A percentile compares a stretch with the other conserved stretches of the same genome.
Conservation (phyloP, 768 basidiomycete genomes). For the Chlorophyllum brunneum region DNA sequence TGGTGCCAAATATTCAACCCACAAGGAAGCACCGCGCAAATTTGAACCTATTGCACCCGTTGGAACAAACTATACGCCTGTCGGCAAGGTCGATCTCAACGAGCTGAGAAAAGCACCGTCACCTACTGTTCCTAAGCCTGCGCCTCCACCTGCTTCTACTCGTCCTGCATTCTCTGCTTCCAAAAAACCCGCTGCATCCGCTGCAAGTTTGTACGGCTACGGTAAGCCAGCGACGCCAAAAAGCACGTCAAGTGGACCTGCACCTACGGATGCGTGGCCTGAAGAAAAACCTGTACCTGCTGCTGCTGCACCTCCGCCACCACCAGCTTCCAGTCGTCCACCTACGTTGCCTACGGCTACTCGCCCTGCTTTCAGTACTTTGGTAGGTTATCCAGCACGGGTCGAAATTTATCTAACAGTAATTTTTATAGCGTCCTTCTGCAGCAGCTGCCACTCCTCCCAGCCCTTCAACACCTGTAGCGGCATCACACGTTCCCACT, state of each 20-base stretch:
- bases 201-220: conserved; percentile 43
- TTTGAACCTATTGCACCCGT: conserved; percentile 80
- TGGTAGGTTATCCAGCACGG: conserved; percentile 20
- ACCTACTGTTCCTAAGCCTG: conserved; percentile 34
- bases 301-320: conserved; percentile 36
- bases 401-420: neutral
- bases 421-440: conserved; percentile 13
- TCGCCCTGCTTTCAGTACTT: conserved; percentile 32
- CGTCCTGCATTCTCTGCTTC: conserved; percentile 45
- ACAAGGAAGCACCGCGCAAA: conserved; percentile 71
- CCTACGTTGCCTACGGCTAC: conserved; percentile 34
- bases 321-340: conserved; percentile 44
- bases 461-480: conserved; percentile 31
- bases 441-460: conserved; percentile 21
- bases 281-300: conserved; percentile 41
- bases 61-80: conserved; percentile 70
- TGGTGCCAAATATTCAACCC: conserved; percentile 85
- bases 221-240: conserved; percentile 28
- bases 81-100: conserved; percentile 70
- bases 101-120: conserved; percentile 47
- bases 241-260: conserved; percentile 26
- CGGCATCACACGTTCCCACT: conserved; percentile 45
- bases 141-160: conserved; percentile 38
- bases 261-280: conserved; percentile 57
- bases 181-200: conserved; percentile 31